Percentiles rank a stretch among this genome's conserved stretches.
These are phyloP conservation scores for Acacia concinna DNA, from an alignment of 331 rosid species.

Conservation along the genomic window DNA sequence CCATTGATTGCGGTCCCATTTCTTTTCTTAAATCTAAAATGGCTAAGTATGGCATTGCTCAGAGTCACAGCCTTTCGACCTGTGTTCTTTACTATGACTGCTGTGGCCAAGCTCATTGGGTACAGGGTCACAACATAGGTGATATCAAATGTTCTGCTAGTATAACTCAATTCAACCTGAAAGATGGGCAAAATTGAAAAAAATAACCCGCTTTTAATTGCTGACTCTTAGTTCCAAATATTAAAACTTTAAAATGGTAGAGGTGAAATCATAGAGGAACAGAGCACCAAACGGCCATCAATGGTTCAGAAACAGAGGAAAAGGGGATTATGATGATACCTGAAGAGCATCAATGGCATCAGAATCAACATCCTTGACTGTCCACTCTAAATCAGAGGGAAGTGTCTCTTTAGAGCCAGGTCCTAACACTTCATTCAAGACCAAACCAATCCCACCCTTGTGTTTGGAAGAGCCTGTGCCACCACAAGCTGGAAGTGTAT, in stretches of 20 bases:
- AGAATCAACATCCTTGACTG: constrained; percentile 71
- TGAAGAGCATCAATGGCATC: constrained; percentile 92
- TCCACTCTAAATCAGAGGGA: constrained; percentile 71
- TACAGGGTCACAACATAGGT: constrained; percentile 76
- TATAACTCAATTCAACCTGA: constrained; percentile 50
- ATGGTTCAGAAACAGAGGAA: constrained; percentile 3
- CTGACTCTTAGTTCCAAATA: neutral
- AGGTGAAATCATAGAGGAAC: neutral
- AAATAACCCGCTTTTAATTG: constrained; percentile 15
- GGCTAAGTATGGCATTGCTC: constrained; percentile 73
- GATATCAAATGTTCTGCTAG: constrained; percentile 51
- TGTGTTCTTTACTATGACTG: constrained; percentile 68
- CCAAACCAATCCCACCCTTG: constrained; percentile 86
- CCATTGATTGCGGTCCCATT: constrained; percentile 81
- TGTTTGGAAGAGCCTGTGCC: constrained; percentile 41
- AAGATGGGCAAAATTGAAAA: constrained; percentile 3
- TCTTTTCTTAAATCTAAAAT: constrained; percentile 71
- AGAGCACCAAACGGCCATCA: neutral
- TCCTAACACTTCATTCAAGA: constrained; percentile 55
- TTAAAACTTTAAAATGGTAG: neutral
- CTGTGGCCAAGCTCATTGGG: constrained; percentile 90
- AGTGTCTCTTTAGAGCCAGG: constrained; percentile 50
- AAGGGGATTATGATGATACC: constrained; percentile 45
- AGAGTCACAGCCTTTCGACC: constrained; percentile 61
- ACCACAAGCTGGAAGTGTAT: constrained; percentile 51